Evolutionary conservation across 108 stramenopile genomes (phyloP).

Genomic region (Nitzschia sp.): DNA sequence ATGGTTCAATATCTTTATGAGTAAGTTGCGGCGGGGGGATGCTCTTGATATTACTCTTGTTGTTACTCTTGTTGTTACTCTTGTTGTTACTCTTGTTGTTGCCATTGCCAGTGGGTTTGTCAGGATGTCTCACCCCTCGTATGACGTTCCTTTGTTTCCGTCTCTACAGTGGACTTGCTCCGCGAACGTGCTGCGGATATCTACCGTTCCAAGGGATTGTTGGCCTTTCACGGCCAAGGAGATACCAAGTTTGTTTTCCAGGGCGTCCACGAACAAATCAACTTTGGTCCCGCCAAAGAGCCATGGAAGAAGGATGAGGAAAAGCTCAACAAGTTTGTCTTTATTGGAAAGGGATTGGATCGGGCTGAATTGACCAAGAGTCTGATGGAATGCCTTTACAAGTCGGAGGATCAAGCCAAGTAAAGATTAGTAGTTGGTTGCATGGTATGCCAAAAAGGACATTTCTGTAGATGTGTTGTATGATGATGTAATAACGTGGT

Average conservation of each 20-base stretch:
- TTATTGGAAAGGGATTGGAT: constrained; percentile 93
- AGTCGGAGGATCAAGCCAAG: constrained; percentile 50
- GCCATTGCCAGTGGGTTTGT: neutral
- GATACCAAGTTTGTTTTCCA: constrained; percentile 96
- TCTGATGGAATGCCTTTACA: constrained; percentile 89
- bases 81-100: neutral
- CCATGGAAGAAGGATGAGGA: constrained; percentile 81
- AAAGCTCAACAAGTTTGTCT: constrained; percentile 90
- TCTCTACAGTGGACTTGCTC: constrained; percentile 71
- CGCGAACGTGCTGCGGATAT: constrained; percentile 88
- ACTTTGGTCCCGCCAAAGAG: constrained; percentile 91
- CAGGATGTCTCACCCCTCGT: neutral
- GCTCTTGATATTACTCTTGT: neutral
- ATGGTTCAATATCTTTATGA: constrained; percentile 97
- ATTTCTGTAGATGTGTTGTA: neutral
- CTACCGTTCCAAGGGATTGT: constrained; percentile 91
- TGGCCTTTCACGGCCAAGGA: constrained; percentile 92
- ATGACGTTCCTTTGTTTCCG: neutral
- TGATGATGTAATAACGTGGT: no score
- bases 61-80: neutral
- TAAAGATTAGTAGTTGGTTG: neutral
- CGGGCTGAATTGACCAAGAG: constrained; percentile 79
- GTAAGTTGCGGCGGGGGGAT: neutral
- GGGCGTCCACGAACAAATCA: constrained; percentile 96
- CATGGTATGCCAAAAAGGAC: no score